phyloP scores from a whole-genome alignment of 768 basidiomycete species.

The Lepiota venenata region DNA sequence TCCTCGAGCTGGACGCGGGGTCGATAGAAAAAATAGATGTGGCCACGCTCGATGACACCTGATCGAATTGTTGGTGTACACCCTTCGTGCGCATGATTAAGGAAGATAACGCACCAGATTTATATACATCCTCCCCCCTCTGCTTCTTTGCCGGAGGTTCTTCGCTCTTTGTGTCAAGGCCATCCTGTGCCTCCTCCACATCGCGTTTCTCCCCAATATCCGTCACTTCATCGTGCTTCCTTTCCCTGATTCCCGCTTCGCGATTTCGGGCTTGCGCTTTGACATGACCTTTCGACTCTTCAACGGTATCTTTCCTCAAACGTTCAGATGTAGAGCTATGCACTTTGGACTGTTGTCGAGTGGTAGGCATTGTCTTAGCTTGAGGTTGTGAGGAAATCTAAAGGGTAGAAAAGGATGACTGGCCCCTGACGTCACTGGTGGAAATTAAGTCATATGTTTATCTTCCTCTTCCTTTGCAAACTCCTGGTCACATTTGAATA shows the following conservation, averaged over 20 bases:
- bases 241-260: constrained; percentile 7
- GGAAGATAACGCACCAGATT: constrained; percentile 14
- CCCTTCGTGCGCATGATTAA: background rate
- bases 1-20: constrained; percentile 53
- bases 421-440: too few species aligned
- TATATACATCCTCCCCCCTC: constrained; percentile 13
- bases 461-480: too few species aligned
- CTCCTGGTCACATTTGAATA: too few species aligned
- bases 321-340: background rate
- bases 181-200: constrained; percentile 15
- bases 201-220: constrained; percentile 14
- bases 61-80: background rate
- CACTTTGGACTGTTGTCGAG: constrained; percentile 21
- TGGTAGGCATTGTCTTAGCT: constrained; percentile 30
- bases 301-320: constrained; percentile 3
- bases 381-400: background rate
- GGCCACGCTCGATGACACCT: constrained; percentile 57
- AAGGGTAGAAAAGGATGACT: background rate
- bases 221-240: constrained; percentile 9
- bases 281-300: constrained; percentile 13
- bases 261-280: background rate
- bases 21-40: constrained; percentile 65
- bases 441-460: too few species aligned
- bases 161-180: constrained; percentile 25
- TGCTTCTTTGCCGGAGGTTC: constrained; percentile 13